Evolutionary conservation across 306 rosid genomes (phyloP).

Genomic region (Ammopiptanthus mongolicus): DNA sequence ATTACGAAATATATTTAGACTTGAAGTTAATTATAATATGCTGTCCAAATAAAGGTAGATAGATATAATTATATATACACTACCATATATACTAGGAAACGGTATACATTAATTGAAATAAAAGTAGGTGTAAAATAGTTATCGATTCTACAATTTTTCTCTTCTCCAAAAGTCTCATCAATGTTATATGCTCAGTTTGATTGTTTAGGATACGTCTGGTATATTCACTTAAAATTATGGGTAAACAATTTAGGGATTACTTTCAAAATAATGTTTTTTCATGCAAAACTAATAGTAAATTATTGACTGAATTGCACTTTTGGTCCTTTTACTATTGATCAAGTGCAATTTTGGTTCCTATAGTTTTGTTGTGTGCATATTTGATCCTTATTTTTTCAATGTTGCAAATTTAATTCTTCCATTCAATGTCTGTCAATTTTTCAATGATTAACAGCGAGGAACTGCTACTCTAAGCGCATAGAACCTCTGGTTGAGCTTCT

Average conservation of each 20-base stretch:
- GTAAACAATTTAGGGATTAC: background rate
- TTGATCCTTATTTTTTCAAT: no score
- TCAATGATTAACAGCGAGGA: no score
- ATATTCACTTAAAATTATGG: slow-evolving; percentile 19
- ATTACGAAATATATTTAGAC: slow-evolving; percentile 19
- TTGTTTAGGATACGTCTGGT: background rate
- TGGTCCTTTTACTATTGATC: no score
- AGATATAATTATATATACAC: background rate
- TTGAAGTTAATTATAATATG: slow-evolving; percentile 27
- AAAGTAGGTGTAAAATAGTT: background rate
- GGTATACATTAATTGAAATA: background rate
- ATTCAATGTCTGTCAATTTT: no score
- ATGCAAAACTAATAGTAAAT: no score
- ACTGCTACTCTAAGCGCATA: no score
- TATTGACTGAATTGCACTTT: no score
- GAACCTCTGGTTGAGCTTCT: no score
- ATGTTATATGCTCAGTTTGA: background rate
- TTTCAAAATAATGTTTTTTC: background rate
- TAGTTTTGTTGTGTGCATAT: no score
- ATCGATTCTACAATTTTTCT: background rate
- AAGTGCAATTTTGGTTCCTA: no score
- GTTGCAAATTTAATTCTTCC: no score
- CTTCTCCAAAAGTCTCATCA: slow-evolving; percentile 17
- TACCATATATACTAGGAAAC: background rate
- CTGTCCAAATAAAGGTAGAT: slow-evolving; percentile 17